Base-by-base conservation (phyloP, 176 grass and related monocot species). In the Rhynchospora pubera region DNA sequence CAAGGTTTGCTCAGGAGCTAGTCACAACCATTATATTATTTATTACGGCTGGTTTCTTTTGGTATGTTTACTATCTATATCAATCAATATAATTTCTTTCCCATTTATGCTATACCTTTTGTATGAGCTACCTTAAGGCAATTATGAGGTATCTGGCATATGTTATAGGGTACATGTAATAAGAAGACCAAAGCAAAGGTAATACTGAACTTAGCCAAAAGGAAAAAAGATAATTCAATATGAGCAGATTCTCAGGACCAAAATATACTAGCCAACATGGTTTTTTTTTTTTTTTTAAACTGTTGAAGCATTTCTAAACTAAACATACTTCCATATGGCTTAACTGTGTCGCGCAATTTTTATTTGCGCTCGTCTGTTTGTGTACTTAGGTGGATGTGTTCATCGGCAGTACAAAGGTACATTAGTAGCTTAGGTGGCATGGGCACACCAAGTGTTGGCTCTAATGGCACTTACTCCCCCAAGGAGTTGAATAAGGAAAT, bases 401-500 rank as follows among this genome's bases (percentile, higher is more conserved):
- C 97, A 39, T 84, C 86, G 46, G 89, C 84, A 6, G 78, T 95
- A 83, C 91, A 91, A 80, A 99, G 90, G 85, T 99, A 99, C 93
- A 89, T 91, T 83, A 92, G 93, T 85, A 93, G 93, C 83, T 88
- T 99, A 89, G 89, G 79, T 22, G 91, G 92, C 77, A 93, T 93
- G 74, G 91, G 96, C 30, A 68, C 92, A 81, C 59, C 97, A 68
- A 87, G 93, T 88, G 93, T 99, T 89, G 97, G 97, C 79, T 90
- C 93, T 65, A 87, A 80, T 82, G 87, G 93, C 3, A 93, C 92
- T 0, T 96, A 96, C 89, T 84, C 97, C 34, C 87, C 93, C 10
- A 99, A 96, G 88, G 97, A 96, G 46, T 79, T 96, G 71, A 99
- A 93, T 86, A 96, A 99, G 85, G 97, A 99, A 87, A 83, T 99